Conservation (phyloP, 306 rosid species). For the Geum urbanum region DNA sequence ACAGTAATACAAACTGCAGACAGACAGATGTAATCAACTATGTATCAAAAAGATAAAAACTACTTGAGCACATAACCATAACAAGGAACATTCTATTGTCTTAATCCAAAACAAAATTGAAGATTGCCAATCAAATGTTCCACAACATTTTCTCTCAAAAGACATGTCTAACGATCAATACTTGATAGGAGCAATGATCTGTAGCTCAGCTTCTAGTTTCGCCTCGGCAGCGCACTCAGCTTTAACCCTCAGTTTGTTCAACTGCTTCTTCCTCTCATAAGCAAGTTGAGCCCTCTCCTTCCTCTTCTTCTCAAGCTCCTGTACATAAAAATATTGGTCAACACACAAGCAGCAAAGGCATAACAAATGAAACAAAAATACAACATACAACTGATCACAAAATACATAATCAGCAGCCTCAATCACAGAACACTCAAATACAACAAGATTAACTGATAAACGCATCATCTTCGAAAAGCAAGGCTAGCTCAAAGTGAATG, state of each 20-base stretch:
- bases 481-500: too few species aligned
- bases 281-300: constrained; percentile 55
- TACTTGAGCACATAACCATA: too few species aligned
- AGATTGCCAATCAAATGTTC: constrained; percentile 17
- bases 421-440: too few species aligned
- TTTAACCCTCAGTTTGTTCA: constrained; percentile 55
- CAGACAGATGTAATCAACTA: too few species aligned
- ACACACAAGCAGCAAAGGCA: not conserved
- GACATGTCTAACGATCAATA: constrained; percentile 32
- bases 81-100: too few species aligned
- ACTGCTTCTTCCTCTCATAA: constrained; percentile 74
- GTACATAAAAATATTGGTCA: not conserved
- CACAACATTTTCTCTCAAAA: constrained; percentile 14
- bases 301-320: constrained; percentile 79
- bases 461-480: too few species aligned
- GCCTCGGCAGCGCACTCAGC: constrained; percentile 65
- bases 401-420: too few species aligned
- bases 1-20: too few species aligned
- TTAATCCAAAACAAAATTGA: not conserved
- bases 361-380: not conserved
- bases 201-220: constrained; percentile 65
- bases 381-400: too few species aligned
- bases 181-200: constrained; percentile 57
- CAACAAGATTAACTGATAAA: too few species aligned
- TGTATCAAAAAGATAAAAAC: too few species aligned